Base-by-base conservation (phyloP, 495 filamentous ascomycete genomes). In the Hypoxylon perforatum region DNA sequence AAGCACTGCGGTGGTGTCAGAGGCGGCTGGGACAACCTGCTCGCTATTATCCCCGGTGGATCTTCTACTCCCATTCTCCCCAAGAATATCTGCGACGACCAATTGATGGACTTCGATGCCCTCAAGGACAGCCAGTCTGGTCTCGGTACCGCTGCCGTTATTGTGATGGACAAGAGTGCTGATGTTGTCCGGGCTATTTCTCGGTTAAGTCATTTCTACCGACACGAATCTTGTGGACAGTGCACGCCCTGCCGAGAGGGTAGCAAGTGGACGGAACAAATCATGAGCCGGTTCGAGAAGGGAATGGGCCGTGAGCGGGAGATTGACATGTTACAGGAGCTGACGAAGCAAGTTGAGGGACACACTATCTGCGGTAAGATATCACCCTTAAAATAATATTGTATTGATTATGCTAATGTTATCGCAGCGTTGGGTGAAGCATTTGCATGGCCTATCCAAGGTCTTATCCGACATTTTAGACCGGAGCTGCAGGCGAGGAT, bases 291-390 rank as follows among this genome's bases (percentile, higher is more conserved):
- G 51, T 93, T 99, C 71, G 92, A 96, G 84, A 91, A 88, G 77
- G 95, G 95, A 55, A 86, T 91, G 74, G 95, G 90, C 52, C 87
- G 92, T 50, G 89, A 88, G 76, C 82, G 95, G 39, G 95, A 99
- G 80, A 99, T 99, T 76, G 95, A 99, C 78, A 99, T 99, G 95
- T 86, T 99, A 62, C 95, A 98, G 82, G 95, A 99, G 83, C 81
- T 99, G 61, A 99, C 95, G 54, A 98, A 98, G 85, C 96, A 98
- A 81, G 95, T 99, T 50, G 95, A 99, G 82, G 95, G 95, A 14
- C 95, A 98, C 82, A 97, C 95, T 12, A 99, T 99, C 65, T 99
- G 95, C 80, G 95, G 87, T 89, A 82, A 73, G 85, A 78, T 0
- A 11, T 57, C 0, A 19, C 33, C 12, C 18, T 41, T 39, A 15